Base-by-base conservation (phyloP, 2,329 filamentous ascomycete species). In the Epicoccum sorghinum region DNA sequence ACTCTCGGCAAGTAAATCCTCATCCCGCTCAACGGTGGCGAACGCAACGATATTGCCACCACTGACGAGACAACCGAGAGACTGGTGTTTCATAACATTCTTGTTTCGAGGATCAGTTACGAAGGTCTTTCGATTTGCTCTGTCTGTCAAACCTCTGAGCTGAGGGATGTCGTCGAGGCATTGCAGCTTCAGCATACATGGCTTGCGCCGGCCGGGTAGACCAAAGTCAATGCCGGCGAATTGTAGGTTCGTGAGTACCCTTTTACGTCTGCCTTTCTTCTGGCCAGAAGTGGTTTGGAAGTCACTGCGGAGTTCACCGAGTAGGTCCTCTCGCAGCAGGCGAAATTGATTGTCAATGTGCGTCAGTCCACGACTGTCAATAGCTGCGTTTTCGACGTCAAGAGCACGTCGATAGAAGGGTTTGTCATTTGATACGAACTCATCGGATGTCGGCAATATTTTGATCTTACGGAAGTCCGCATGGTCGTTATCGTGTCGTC, bases 311-410 rank as follows among this genome's bases (percentile, higher is more conserved):
- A 92, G 75, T 57, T 89, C 87, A 0, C 79, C 83, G 0, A 91
- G 72, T 80, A 91, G 86, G 57, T 91, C 89, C 61, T 92, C 88
- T 3, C 89, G 77, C 0, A 90, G 75, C 0, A 91, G 79, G 0
- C 89, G 86, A 59, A 89, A 93, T 46, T 90, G 86, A 64, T 88
- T 89, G 62, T 90, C 89, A 0, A 89, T 70, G 65, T 91, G 86
- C 0, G 75, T 70, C 0, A 72, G 71, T 0, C 80, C 68, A 1
- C 84, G 79, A 0, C 68, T 61, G 1, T 75, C 54, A 10, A 65
- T 29, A 1, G 75, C 52, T 0, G 70, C 55, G 1, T 82, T 71
- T 1, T 76, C 70, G 0, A 88, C 74, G 1, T 82, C 82, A 4
- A 80, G 75, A 0, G 81, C 79, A 0, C 74, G 78, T 6, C 82